phyloP scores from a whole-genome alignment of 371 early-diverging fungal species.

The Mucor velutinosus region DNA sequence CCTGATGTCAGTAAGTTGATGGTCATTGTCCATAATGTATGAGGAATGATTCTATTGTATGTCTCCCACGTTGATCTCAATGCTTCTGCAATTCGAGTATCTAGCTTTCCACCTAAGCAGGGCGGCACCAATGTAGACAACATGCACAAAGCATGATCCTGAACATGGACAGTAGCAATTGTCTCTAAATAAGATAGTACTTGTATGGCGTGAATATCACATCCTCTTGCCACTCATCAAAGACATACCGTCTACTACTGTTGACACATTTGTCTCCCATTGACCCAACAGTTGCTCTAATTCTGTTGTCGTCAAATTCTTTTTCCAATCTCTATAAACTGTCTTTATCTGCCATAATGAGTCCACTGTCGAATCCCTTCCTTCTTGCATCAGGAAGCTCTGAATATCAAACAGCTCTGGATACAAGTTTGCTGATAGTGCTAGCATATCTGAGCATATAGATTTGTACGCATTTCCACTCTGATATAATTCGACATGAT shows the following conservation, averaged over 20 bases:
- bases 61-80: conserved; percentile 46
- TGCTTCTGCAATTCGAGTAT: conserved; percentile 26
- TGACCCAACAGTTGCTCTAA: conserved; percentile 11
- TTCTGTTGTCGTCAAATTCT: background rate
- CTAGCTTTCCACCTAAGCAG: conserved; percentile 28
- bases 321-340: conserved; percentile 1
- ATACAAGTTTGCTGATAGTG: conserved; percentile 44
- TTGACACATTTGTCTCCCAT: conserved; percentile 11
- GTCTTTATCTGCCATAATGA: conserved; percentile 14
- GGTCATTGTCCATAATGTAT: conserved; percentile 44
- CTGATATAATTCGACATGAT: conserved; percentile 37
- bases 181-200: conserved; percentile 19
- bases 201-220: background rate
- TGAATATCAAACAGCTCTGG: conserved; percentile 57
- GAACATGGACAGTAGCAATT: conserved; percentile 6
- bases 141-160: conserved; percentile 21
- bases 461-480: conserved; percentile 34
- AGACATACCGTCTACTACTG: conserved; percentile 8
- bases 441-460: conserved; percentile 48
- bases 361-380: conserved; percentile 26
- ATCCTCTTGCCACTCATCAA: background rate
- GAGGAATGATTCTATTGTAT: conserved; percentile 41
- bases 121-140: conserved; percentile 21
- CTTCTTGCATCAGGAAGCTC: conserved; percentile 44
- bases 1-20: conserved; percentile 13